Base-by-base conservation (phyloP, 2,329 filamentous ascomycete genomes). In the Cladophialophora carrionii region DNA sequence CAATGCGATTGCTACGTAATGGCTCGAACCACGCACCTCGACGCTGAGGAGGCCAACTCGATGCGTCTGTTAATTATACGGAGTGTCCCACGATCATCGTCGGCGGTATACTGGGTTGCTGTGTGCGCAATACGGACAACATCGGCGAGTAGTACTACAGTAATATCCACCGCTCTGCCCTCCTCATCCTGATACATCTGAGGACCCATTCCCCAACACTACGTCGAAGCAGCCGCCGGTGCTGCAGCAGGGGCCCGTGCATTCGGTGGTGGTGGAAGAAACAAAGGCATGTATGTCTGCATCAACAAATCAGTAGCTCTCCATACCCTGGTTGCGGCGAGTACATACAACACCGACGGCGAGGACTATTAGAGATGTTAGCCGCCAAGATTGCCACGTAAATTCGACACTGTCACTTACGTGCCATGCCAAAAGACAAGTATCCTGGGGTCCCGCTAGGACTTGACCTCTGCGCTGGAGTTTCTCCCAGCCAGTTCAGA, bases 401-500 rank as follows among this genome's bases (percentile, higher is more conserved):
- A 31, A 54, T 7, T 20, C 46, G 34, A 56, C 24, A 37, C 24
- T 57, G 46, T 17, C 49, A 84, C 88, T 73, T 82, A 92, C 90
- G 74, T 22, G 90, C 87, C 90, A 96, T 95, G 77, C 88, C 84
- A 62, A 95, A 87, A 62, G 87, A 88, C 78, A 95, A 88, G 75
- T 87, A 87, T 59, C 82, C 85, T 2, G 93, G 92, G 4, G 91
- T 93, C 53, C 83, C 80, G 29, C 86, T 79, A 65, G 57, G 48
- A 53, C 79, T 88, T 76, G 86, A 88, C 78, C 77, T 79, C 69
- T 82, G 79, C 32, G 81, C 78, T n/a, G 78, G 74, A 26, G 77
- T 78, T 71, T 82, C 81, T 41, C 78, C 78, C 55, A 83, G 73
- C 81, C 80, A 82, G 46, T 76, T 76, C 68, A 82, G 79, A 52